A percentile compares a stretch with the other conserved stretches of the same genome.
phyloP scores from a whole-genome alignment of 208 protist species.

The Willaertia magna region DNA sequence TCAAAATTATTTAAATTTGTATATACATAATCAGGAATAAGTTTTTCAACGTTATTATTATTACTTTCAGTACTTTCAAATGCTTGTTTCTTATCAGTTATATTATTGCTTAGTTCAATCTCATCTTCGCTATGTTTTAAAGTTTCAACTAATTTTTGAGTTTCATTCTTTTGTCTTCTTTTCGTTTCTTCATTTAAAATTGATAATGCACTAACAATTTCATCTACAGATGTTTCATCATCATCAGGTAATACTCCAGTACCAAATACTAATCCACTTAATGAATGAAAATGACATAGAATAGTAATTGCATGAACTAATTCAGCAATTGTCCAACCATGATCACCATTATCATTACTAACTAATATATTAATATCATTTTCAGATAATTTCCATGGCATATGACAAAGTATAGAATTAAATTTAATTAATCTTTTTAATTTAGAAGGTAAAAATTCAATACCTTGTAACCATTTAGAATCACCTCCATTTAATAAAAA shows the following conservation, averaged over 20 bases:
- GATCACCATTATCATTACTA: not conserved
- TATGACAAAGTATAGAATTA: not conserved
- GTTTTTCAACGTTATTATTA: not conserved
- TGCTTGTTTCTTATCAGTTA: not conserved
- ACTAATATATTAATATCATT: not conserved
- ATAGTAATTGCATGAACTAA: conserved; percentile 8
- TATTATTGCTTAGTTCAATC: too few relatives aligned
- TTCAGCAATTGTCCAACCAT: not conserved
- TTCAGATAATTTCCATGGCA: not conserved
- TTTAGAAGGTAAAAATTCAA: not conserved
- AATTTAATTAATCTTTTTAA: not conserved
- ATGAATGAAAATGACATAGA: not conserved
- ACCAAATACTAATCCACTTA: not conserved
- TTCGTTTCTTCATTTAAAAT: not conserved
- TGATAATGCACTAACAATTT: not conserved
- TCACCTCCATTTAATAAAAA: conserved; percentile 13
- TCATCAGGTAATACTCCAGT: not conserved
- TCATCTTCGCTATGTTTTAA: not conserved
- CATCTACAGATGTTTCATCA: not conserved
- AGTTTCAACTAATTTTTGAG: not conserved
- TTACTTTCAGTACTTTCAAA: not conserved
- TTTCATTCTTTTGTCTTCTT: not conserved
- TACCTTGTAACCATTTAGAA: not conserved
- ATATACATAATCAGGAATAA: not conserved
- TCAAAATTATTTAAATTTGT: not conserved